phyloP scores from a whole-genome alignment of 768 basidiomycete genomes.

The Hortiboletus flavorubellus region DNA sequence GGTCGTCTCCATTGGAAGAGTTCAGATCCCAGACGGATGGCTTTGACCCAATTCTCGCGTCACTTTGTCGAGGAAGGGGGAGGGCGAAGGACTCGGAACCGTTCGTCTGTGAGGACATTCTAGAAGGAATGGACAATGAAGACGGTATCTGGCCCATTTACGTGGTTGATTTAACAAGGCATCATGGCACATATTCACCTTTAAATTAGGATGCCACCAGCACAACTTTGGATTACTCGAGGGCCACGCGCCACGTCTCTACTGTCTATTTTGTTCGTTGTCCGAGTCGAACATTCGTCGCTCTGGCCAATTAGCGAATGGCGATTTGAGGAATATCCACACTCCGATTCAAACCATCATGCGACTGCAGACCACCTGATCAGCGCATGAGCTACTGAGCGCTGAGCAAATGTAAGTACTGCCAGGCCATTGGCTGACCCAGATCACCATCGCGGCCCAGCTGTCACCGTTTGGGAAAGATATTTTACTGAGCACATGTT shows the following conservation, averaged over 20 bases:
- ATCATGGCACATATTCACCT: background rate
- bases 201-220: background rate
- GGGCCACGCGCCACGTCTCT: too few relatives aligned
- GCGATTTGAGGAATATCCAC: slow-evolving; percentile 11
- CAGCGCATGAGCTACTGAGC: background rate
- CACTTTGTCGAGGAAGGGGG: slow-evolving; percentile 17
- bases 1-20: slow-evolving; percentile 36
- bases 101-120: slow-evolving; percentile 20
- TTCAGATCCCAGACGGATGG: slow-evolving; percentile 69
- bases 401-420: too few relatives aligned
- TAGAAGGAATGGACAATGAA: background rate
- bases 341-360: background rate
- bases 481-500: too few relatives aligned
- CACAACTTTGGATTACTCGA: background rate
- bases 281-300: too few relatives aligned
- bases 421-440: too few relatives aligned
- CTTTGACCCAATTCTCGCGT: slow-evolving; percentile 21
- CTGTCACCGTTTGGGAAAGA: too few relatives aligned
- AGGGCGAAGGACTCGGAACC: slow-evolving; percentile 9
- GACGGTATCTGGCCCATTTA: background rate
- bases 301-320: slow-evolving; percentile 10
- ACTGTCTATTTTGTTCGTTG: background rate
- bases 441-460: too few relatives aligned
- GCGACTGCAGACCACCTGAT: background rate
- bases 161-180: too few relatives aligned